Percentiles rank a stretch among this genome's conserved stretches.
Evolutionary conservation across 139 green algal genomes (phyloP).

Genomic region (Chlamydomonas schloesseri): DNA sequence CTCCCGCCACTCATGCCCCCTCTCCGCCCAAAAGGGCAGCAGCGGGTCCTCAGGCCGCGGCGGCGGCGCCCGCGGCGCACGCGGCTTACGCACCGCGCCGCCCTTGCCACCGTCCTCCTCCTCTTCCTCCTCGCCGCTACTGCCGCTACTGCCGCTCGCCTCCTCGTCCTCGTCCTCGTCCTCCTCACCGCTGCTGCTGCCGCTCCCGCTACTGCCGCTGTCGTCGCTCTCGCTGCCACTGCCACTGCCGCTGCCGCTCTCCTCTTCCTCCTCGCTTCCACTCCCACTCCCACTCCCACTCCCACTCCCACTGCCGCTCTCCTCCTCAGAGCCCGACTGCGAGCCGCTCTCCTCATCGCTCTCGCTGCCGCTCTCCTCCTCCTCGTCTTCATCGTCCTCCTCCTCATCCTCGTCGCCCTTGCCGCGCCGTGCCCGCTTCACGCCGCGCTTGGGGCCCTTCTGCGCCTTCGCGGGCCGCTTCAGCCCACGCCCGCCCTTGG

Average conservation of each 20-base stretch:
- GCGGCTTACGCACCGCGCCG: background rate
- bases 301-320: background rate
- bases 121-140: background rate
- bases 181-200: background rate
- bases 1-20: conserved; percentile 30
- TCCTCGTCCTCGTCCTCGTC: background rate
- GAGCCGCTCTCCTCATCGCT: background rate
- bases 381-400: background rate
- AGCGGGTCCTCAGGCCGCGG: background rate
- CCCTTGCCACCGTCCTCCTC: background rate
- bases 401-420: background rate
- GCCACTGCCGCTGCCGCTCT: background rate
- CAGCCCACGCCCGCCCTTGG: background rate
- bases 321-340: background rate
- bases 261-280: background rate
- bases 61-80: background rate
- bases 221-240: background rate
- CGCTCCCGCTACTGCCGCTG: background rate
- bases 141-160: background rate
- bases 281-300: background rate
- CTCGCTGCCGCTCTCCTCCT: background rate
- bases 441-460: too few species aligned
- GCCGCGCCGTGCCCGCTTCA: too few species aligned
- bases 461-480: background rate
- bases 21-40: conserved; percentile 27